phyloP scores from a whole-genome alignment of 1,139 yeast species.

The Blastobotrys petasosporus region DNA sequence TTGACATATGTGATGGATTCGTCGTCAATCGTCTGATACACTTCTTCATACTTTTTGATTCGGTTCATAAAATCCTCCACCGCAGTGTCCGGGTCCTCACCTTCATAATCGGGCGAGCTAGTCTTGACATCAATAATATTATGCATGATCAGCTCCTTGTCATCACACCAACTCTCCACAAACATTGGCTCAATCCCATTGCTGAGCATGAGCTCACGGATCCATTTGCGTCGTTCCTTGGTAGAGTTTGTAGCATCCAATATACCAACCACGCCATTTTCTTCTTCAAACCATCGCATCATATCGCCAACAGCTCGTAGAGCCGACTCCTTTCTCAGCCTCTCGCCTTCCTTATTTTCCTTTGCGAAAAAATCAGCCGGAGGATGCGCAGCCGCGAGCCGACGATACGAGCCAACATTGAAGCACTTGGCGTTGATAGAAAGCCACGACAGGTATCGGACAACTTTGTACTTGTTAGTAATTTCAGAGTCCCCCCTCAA shows the following conservation, averaged over 20 bases:
- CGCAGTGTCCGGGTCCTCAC: slow-evolving; percentile 66
- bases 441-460: slow-evolving; percentile 86
- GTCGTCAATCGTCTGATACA: slow-evolving; percentile 63
- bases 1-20: slow-evolving; percentile 74
- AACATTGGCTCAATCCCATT: slow-evolving; percentile 82
- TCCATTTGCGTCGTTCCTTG: slow-evolving; percentile 58
- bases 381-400: slow-evolving; percentile 52
- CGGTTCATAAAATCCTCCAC: slow-evolving; percentile 65
- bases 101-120: slow-evolving; percentile 80
- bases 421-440: slow-evolving; percentile 82
- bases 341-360: slow-evolving; percentile 55
- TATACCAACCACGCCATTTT: slow-evolving; percentile 83
- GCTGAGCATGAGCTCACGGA: slow-evolving; percentile 56
- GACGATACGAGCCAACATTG: slow-evolving; percentile 81
- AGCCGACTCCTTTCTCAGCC: slow-evolving; percentile 63
- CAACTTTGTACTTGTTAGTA: slow-evolving; percentile 39
- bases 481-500: neutral
- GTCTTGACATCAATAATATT: slow-evolving; percentile 83
- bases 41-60: slow-evolving; percentile 64
- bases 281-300: slow-evolving; percentile 79
- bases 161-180: slow-evolving; percentile 87
- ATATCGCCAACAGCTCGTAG: slow-evolving; percentile 71
- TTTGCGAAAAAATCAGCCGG: slow-evolving; percentile 75
- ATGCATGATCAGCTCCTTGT: slow-evolving; percentile 66
- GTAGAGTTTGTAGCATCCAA: slow-evolving; percentile 87